phyloP scores from a whole-genome alignment of 495 filamentous ascomycete species.

The Annulohypoxylon stygium region DNA sequence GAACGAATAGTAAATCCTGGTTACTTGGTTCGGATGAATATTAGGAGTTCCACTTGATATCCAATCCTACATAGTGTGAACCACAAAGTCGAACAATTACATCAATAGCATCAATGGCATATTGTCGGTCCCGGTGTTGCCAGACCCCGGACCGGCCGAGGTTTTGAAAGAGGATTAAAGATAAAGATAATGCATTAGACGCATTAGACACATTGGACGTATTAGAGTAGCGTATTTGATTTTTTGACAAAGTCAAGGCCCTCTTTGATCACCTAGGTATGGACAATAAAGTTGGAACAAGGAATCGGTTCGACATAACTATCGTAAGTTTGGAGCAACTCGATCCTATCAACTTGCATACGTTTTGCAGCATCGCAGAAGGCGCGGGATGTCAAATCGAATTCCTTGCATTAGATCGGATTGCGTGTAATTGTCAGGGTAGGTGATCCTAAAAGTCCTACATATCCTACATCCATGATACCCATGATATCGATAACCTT shows the following conservation, averaged over 20 bases:
- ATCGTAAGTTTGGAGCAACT: background rate
- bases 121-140: background rate
- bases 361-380: background rate
- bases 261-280: constrained; percentile 30
- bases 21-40: background rate
- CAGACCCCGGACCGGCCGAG: constrained; percentile 12
- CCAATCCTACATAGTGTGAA: no score
- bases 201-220: background rate
- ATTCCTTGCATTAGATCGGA: constrained; percentile 5
- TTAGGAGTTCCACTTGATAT: background rate
- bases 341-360: background rate
- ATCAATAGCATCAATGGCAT: background rate
- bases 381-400: constrained; percentile 1
- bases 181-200: constrained; percentile 17
- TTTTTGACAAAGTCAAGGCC: constrained; percentile 21
- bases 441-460: no score
- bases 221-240: constrained; percentile 10
- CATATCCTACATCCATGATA: no score
- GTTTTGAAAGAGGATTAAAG: constrained; percentile 31
- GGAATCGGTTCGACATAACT: constrained; percentile 9
- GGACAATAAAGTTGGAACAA: constrained; percentile 21
- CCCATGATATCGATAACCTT: no score
- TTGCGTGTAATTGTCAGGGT: constrained; percentile 1
- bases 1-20: constrained; percentile 6
- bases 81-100: background rate